Conservation (phyloP, 164 flowering plant species). For the Aristolochia fimbriata region DNA sequence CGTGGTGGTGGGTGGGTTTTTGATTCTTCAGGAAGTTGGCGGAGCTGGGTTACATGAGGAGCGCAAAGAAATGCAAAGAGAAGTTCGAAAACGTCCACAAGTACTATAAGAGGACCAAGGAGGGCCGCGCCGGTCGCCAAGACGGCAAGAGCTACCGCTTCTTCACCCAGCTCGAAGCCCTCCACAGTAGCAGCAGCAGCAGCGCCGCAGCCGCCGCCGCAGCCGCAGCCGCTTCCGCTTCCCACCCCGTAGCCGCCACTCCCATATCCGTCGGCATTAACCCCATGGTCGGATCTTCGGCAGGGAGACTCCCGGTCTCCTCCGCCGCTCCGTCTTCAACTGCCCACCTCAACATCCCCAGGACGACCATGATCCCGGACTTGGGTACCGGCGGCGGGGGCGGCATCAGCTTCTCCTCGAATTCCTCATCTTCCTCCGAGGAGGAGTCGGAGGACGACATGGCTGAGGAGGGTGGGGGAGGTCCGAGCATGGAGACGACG, state of each 20-base stretch:
- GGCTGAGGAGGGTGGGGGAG: conserved; percentile 3
- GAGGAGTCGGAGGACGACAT: conserved; percentile 1
- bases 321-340: background rate
- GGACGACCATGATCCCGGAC: conserved; percentile 1
- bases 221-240: background rate
- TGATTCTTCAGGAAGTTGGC: conserved; percentile 47
- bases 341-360: background rate
- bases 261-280: conserved; percentile 5
- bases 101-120: conserved; percentile 64
- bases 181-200: conserved; percentile 20
- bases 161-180: conserved; percentile 56
- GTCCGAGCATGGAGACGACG: conserved; percentile 9
- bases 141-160: conserved; percentile 60
- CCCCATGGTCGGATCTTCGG: conserved; percentile 5
- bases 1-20: conserved; percentile 2
- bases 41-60: conserved; percentile 46
- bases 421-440: conserved; percentile 27
- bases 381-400: conserved; percentile 8
- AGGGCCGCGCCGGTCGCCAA: conserved; percentile 59
- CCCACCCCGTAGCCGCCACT: background rate
- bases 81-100: conserved; percentile 72
- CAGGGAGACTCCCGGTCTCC: background rate
- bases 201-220: conserved; percentile 5
- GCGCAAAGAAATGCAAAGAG: conserved; percentile 64
- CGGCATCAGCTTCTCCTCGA: conserved; percentile 43